phyloP scores from a whole-genome alignment of 1,284 basidiomycete genomes.

The Ceratobasidium sp. region DNA sequence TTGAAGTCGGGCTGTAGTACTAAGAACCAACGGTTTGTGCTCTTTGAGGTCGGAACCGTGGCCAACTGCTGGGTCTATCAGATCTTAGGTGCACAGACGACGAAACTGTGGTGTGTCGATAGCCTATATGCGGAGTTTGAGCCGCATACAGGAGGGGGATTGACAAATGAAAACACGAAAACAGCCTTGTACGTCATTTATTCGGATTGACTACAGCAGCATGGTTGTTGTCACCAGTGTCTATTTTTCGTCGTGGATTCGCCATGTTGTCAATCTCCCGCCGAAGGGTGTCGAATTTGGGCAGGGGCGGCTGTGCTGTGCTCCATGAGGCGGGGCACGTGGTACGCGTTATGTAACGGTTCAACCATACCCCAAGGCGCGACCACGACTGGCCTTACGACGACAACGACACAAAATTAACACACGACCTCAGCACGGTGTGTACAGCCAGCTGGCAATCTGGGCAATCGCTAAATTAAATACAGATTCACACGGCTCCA shows the following conservation, averaged over 20 bases:
- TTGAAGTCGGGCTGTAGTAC: no score
- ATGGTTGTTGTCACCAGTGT: no score
- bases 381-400: slow-evolving; percentile 28
- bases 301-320: slow-evolving; percentile 1
- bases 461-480: slow-evolving; percentile 3
- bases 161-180: no score
- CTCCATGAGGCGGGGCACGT: slow-evolving; percentile 35
- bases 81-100: no score
- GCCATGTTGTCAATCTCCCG: slow-evolving; percentile 11
- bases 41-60: no score
- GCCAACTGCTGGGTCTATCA: no score
- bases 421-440: slow-evolving; percentile 21
- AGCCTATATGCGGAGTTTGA: no score
- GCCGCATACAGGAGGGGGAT: no score
- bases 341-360: slow-evolving; percentile 24
- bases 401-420: slow-evolving; percentile 31
- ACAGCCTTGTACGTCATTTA: no score
- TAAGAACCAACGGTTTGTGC: no score
- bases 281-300: slow-evolving; percentile 10
- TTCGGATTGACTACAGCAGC: no score
- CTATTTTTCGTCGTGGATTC: neutral
- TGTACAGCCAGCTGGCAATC: neutral
- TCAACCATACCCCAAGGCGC: neutral
- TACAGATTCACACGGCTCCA: slow-evolving; percentile 23
- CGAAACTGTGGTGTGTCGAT: no score